Evolutionary conservation across 148 eudicot genomes (phyloP).

Genomic region (Camellia japonica): DNA sequence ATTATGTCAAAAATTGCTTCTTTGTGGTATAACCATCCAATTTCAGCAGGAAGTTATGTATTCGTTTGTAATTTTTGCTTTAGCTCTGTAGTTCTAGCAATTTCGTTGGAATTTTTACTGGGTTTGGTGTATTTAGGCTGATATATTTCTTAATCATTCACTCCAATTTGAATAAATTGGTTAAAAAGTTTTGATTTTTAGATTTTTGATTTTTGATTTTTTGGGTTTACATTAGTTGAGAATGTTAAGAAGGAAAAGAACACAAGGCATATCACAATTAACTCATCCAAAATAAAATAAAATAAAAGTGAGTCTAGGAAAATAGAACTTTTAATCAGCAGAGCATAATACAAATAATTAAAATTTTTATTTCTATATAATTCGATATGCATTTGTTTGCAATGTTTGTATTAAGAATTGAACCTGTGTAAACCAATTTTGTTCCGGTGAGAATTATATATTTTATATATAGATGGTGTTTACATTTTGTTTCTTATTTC

Average conservation of each 20-base stretch:
- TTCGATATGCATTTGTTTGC: not conserved
- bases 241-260: not conserved
- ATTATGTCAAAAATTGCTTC: not conserved
- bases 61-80: not conserved
- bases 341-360: not conserved
- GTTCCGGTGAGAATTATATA: no score
- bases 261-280: not conserved
- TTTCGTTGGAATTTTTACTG: not conserved
- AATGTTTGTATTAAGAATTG: not conserved
- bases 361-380: not conserved
- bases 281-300: not conserved
- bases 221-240: not conserved
- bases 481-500: conserved; percentile 9
- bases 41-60: not conserved
- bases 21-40: not conserved
- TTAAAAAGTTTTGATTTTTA: not conserved
- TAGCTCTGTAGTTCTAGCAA: not conserved
- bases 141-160: not conserved
- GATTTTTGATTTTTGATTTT: not conserved
- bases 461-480: not conserved
- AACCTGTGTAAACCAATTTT: not conserved
- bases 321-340: not conserved
- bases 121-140: not conserved
- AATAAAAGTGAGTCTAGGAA: not conserved
- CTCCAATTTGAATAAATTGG: not conserved